These are phyloP conservation scores for Fonsecaea erecta DNA, from an alignment of 2,329 filamentous ascomycete species.

Conservation along the genomic window DNA sequence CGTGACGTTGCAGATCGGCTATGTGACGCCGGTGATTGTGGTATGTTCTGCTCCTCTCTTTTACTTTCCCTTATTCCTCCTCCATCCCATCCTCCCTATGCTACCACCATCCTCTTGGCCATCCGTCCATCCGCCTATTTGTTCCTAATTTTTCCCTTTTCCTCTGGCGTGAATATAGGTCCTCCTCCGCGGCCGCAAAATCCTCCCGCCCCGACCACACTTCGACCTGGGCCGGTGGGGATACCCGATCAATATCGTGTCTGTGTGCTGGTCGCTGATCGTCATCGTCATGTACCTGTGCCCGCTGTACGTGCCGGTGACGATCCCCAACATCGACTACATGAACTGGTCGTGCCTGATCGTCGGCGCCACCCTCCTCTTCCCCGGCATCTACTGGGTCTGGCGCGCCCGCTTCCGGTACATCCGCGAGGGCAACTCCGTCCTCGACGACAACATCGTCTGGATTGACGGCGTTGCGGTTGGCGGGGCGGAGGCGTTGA, in stretches of 20 bases:
- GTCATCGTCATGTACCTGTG: slow-evolving; percentile 32
- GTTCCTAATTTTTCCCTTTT: not conserved
- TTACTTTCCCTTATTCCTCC: too few species aligned
- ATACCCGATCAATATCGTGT: slow-evolving; percentile 30
- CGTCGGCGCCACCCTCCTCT: slow-evolving; percentile 29
- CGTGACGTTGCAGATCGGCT: slow-evolving; percentile 30
- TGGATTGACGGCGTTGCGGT: slow-evolving; percentile 25
- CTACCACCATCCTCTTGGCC: not conserved
- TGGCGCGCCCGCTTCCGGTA: slow-evolving; percentile 29
- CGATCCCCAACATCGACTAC: slow-evolving; percentile 31
- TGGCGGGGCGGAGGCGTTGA: slow-evolving; percentile 18
- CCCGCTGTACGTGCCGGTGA: slow-evolving; percentile 33
- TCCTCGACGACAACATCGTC: slow-evolving; percentile 28
- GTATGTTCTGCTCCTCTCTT: slow-evolving; percentile 9
- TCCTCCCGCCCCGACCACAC: slow-evolving; percentile 28
- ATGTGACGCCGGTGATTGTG: slow-evolving; percentile 30
- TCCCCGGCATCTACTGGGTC: slow-evolving; percentile 33
- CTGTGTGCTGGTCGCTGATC: slow-evolving; percentile 31
- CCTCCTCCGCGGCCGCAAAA: slow-evolving; percentile 30
- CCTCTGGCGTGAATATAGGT: slow-evolving; percentile 6
- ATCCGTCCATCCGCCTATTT: not conserved
- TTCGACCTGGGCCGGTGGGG: slow-evolving; percentile 33
- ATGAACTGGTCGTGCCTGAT: slow-evolving; percentile 35
- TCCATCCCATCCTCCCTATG: not conserved
- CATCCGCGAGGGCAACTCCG: slow-evolving; percentile 26